Conservation (phyloP, 805 yeast species). For the Candida hispaniensis region DNA sequence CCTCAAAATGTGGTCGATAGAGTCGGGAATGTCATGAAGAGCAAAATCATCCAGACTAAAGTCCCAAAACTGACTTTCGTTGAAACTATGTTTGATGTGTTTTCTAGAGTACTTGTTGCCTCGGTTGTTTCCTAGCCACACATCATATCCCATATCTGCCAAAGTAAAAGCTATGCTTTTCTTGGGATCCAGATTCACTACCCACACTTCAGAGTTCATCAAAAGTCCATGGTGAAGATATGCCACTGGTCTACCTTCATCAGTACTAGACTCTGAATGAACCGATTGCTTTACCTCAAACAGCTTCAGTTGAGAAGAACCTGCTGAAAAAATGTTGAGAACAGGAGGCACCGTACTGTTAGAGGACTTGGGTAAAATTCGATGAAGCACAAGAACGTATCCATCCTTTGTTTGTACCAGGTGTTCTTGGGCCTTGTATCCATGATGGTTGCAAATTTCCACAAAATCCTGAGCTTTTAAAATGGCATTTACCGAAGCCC, state of each 20-base stretch:
- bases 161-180: constrained; percentile 63
- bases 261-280: constrained; percentile 7
- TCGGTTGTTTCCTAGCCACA: constrained; percentile 87
- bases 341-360: constrained; percentile 1
- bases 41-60: constrained; percentile 90
- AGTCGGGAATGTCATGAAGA: constrained; percentile 75
- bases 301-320: too few relatives aligned
- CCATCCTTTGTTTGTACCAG: constrained; percentile 68
- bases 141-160: constrained; percentile 79
- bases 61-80: constrained; percentile 62
- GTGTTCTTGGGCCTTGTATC: constrained; percentile 64
- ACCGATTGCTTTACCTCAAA: constrained; percentile 1
- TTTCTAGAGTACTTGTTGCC: constrained; percentile 89
- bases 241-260: constrained; percentile 36
- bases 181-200: constrained; percentile 38
- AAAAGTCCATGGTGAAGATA: constrained; percentile 87
- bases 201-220: constrained; percentile 82
- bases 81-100: constrained; percentile 42
- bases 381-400: constrained; percentile 63
- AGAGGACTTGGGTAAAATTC: constrained; percentile 32
- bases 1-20: constrained; percentile 59
- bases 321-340: too few relatives aligned
- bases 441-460: constrained; percentile 57
- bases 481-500: constrained; percentile 9
- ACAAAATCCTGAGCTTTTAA: constrained; percentile 32